phyloP scores from a whole-genome alignment of 2,329 filamentous ascomycete species.

The Colletotrichum theobromicola region DNA sequence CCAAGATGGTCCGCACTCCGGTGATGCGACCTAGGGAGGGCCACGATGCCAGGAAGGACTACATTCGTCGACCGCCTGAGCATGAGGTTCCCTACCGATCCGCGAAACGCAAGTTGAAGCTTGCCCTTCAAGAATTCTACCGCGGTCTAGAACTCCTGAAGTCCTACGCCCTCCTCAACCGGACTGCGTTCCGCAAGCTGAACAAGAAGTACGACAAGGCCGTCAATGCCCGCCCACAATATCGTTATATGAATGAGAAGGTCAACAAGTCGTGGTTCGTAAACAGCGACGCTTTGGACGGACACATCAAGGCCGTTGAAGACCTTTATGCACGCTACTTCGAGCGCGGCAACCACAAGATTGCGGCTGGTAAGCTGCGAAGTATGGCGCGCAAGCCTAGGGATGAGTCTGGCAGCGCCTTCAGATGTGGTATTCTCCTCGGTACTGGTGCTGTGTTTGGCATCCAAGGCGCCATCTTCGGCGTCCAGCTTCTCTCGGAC shows the following conservation, averaged over 20 bases:
- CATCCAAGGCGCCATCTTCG: slow-evolving; percentile 70
- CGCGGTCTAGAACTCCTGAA: slow-evolving; percentile 90
- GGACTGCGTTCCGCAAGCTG: slow-evolving; percentile 94
- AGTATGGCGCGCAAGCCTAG: slow-evolving; percentile 66
- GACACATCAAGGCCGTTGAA: slow-evolving; percentile 80
- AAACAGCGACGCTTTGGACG: slow-evolving; percentile 83
- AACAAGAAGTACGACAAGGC: slow-evolving; percentile 99
- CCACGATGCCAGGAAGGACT: slow-evolving; percentile 49
- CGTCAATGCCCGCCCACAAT: slow-evolving; percentile 75
- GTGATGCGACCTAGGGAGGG: slow-evolving; percentile 34
- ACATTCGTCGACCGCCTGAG: slow-evolving; percentile 53
- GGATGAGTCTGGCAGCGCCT: slow-evolving; percentile 63
- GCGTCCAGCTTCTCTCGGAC: slow-evolving; percentile 55
- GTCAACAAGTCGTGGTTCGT: slow-evolving; percentile 93
- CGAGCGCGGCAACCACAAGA: slow-evolving; percentile 89
- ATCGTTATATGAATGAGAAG: slow-evolving; percentile 88
- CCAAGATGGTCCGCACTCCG: slow-evolving; percentile 58
- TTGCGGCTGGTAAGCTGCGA: slow-evolving; percentile 86
- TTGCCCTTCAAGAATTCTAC: slow-evolving; percentile 92
- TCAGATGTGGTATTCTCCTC: slow-evolving; percentile 69
- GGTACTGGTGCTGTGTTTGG: slow-evolving; percentile 71
- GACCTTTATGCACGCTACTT: slow-evolving; percentile 96
- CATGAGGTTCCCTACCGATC: slow-evolving; percentile 81
- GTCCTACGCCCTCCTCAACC: slow-evolving; percentile 87
- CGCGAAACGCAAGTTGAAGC: slow-evolving; percentile 90